A percentile compares a stretch with the other conserved stretches of the same genome.
Conservation (phyloP, 2,329 filamentous ascomycete species). For the Sporothrix protearum region DNA sequence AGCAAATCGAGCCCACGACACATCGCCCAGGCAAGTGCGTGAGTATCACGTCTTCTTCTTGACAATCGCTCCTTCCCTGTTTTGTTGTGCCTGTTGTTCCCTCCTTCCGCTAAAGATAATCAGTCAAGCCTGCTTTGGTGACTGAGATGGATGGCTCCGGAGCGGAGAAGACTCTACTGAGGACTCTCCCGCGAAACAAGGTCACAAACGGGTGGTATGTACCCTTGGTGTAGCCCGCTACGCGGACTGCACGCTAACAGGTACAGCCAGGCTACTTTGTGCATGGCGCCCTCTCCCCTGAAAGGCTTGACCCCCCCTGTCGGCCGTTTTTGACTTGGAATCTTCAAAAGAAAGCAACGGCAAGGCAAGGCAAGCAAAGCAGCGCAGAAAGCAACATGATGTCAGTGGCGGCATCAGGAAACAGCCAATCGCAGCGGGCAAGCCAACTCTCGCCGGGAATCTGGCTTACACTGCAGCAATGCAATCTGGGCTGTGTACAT, state of each 20-base stretch:
- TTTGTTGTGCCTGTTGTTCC: not conserved
- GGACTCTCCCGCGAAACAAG: not conserved
- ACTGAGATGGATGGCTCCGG: not conserved
- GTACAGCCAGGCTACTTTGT: not conserved
- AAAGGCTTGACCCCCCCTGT: not conserved
- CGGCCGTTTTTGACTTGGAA: not conserved
- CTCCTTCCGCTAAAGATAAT: not conserved
- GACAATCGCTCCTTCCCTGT: not conserved
- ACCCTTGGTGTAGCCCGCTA: not conserved
- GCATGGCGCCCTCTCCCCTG: not conserved
- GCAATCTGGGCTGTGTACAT: not conserved
- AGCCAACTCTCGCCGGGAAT: not conserved
- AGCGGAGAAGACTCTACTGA: not conserved
- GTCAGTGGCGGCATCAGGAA: conserved; percentile 8
- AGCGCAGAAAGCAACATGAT: conserved; percentile 8
- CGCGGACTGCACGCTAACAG: not conserved
- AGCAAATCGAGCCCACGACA: not conserved
- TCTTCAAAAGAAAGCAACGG: conserved; percentile 8
- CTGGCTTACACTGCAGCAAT: not conserved
- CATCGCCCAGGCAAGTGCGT: not conserved
- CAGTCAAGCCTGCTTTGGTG: not conserved
- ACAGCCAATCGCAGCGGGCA: conserved; percentile 14
- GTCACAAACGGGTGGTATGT: not conserved
- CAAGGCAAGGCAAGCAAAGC: not conserved
- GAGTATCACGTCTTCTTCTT: not conserved